Base-by-base conservation (phyloP, 2,329 filamentous ascomycete species). In the Alternaria dauci region DNA sequence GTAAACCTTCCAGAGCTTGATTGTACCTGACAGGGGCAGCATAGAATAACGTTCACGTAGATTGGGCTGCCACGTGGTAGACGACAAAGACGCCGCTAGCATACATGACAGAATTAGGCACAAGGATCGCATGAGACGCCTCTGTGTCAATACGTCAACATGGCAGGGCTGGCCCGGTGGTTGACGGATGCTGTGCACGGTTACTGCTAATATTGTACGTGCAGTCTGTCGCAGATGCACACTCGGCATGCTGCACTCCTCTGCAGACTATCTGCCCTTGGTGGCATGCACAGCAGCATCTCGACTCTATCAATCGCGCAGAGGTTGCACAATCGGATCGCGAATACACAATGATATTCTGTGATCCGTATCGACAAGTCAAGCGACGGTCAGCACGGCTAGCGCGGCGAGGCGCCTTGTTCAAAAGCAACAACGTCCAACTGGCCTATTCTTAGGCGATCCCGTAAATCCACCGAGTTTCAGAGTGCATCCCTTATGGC, bases 381-480 rank as follows among this genome's bases (percentile, higher is more conserved):
- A 52, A 56, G 54, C 39, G 42, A 16, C 46, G 51, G 46, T 51
- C 34, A 43, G 14, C 41, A 38, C 30, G n/a, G 32, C 39, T 57
- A 57, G 55, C 47, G 53, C 55, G 6, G 38, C 55, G 36, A 42
- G 26, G 14, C 46, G 51, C 51, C 28, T 20, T 41, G 25, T 52
- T 47, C 25, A 57, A 28, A 52, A 52, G 25, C 23, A 44, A 32
- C 23, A 30, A 16, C 23, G 12, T 36, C 16, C 28, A 30, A 52
- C 53, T 41, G 53, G 53, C 26, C 20, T 52, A 50, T 56, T 51
- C 38, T 36, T 56, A 34, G 46, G 28, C n/a, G 18, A 36, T 51
- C 44, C 54, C 44, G 54, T 36, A 51, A 30, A 56, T 56, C 44
- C 26, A 38, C 39, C 26, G 54, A 36, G 54, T 56, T 56, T 56